phyloP scores from a whole-genome alignment of 257 asterid genomes.

The Solanum chiquidenum region DNA sequence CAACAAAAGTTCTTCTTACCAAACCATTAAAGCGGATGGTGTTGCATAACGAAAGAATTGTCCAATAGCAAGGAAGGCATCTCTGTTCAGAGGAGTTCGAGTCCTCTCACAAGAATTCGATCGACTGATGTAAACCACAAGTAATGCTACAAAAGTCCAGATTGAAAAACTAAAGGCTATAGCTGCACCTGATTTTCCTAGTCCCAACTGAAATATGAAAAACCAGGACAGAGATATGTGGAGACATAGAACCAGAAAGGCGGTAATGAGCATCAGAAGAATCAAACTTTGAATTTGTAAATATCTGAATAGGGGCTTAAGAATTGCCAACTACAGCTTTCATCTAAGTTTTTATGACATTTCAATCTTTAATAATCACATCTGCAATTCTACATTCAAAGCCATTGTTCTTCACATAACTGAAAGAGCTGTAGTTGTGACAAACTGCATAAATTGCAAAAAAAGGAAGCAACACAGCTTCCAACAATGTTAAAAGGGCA shows the following conservation, averaged over 20 bases:
- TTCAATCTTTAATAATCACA: background rate
- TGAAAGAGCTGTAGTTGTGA: background rate
- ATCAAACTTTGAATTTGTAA: slow-evolving; percentile 49
- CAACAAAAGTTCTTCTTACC: slow-evolving; percentile 19
- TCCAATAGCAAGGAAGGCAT: slow-evolving; percentile 24
- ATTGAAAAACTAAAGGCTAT: slow-evolving; percentile 30
- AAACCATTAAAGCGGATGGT: slow-evolving; percentile 58
- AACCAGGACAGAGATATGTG: slow-evolving; percentile 41
- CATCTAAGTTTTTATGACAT: background rate
- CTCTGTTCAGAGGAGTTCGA: slow-evolving; percentile 17
- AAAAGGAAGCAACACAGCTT: background rate
- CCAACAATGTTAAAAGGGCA: background rate
- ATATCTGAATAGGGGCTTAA: slow-evolving; percentile 41
- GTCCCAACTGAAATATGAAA: slow-evolving; percentile 21
- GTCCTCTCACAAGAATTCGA: slow-evolving; percentile 31
- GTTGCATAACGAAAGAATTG: slow-evolving; percentile 36
- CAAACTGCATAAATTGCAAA: background rate
- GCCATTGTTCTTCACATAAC: background rate
- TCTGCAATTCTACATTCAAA: background rate
- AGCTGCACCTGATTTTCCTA: slow-evolving; percentile 44
- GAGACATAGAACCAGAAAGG: slow-evolving; percentile 28
- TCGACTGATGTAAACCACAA: slow-evolving; percentile 22
- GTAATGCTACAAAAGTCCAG: slow-evolving; percentile 40
- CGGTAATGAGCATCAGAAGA: slow-evolving; percentile 31
- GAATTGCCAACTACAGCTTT: background rate